Conservation (phyloP, 1,139 yeast genomes). For the Candida sp. region DNA sequence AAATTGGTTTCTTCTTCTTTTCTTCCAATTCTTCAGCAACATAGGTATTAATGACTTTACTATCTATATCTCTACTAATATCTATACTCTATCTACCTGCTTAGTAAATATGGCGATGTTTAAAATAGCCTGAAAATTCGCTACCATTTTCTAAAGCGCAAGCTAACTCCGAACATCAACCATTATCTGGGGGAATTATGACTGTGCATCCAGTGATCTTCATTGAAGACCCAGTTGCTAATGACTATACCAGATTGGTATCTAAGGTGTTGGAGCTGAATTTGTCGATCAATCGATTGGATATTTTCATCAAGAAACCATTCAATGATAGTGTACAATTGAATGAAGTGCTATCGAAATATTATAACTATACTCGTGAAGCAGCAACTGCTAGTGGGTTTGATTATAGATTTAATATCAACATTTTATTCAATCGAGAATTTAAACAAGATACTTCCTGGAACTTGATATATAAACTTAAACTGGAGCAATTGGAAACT, state of each 20-base stretch:
- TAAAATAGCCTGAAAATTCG: no score
- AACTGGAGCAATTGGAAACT: neutral
- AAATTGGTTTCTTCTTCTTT: no score
- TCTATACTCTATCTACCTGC: no score
- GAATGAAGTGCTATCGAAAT: slow-evolving; percentile 21
- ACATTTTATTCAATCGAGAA: slow-evolving; percentile 24
- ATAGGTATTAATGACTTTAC: no score
- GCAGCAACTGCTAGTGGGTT: slow-evolving; percentile 16
- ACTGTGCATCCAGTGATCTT: slow-evolving; percentile 15
- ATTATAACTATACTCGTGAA: slow-evolving; percentile 24
- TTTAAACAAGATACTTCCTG: neutral
- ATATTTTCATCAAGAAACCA: slow-evolving; percentile 18
- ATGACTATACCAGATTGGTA: slow-evolving; percentile 22
- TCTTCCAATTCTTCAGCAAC: no score
- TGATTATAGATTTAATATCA: slow-evolving; percentile 27
- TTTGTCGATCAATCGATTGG: slow-evolving; percentile 12
- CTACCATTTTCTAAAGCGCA: no score
- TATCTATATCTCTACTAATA: no score
- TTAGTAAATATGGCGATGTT: no score
- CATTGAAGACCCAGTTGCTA: slow-evolving; percentile 20
- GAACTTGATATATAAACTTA: neutral
- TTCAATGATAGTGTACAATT: slow-evolving; percentile 19
- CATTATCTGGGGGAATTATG: neutral
- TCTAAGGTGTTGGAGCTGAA: slow-evolving; percentile 10
- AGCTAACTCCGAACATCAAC: no score